Conservation (phyloP, 148 eudicot species). For the Cornus suecica region DNA sequence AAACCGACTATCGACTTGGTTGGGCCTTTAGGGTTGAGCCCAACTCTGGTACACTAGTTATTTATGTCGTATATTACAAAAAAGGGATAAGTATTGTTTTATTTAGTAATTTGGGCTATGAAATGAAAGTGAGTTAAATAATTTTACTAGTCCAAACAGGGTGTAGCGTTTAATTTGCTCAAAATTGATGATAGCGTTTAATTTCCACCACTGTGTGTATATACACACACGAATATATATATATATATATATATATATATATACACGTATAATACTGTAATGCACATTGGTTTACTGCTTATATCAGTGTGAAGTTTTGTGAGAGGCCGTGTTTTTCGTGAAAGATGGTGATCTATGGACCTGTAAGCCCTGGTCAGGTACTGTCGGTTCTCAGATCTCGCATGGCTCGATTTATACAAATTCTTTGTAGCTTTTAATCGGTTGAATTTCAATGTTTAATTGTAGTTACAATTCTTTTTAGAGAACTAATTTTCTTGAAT, state of each 20-base stretch:
- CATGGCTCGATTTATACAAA: not conserved
- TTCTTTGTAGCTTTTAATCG: not conserved
- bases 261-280: too few relatives aligned
- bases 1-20: too few relatives aligned
- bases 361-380: conserved; percentile 52
- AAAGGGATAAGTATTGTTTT: too few relatives aligned
- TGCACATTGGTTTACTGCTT: conserved; percentile 1
- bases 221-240: not conserved
- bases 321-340: not conserved
- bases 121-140: too few relatives aligned
- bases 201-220: not conserved
- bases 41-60: too few relatives aligned
- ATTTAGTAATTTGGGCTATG: too few relatives aligned
- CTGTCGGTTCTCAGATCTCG: conserved; percentile 2
- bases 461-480: not conserved
- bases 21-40: too few relatives aligned
- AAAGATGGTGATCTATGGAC: conserved; percentile 36
- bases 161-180: too few relatives aligned
- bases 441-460: not conserved
- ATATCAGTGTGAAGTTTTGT: not conserved
- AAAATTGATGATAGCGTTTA: too few relatives aligned
- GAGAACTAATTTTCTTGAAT: not conserved
- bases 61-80: too few relatives aligned
- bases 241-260: not conserved
- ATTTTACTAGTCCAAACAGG: too few relatives aligned